Percentiles rank a stretch among this genome's conserved stretches.
These are phyloP conservation scores for Artemisia argyi DNA, from an alignment of 129 eudicot species.

Conservation along the genomic window DNA sequence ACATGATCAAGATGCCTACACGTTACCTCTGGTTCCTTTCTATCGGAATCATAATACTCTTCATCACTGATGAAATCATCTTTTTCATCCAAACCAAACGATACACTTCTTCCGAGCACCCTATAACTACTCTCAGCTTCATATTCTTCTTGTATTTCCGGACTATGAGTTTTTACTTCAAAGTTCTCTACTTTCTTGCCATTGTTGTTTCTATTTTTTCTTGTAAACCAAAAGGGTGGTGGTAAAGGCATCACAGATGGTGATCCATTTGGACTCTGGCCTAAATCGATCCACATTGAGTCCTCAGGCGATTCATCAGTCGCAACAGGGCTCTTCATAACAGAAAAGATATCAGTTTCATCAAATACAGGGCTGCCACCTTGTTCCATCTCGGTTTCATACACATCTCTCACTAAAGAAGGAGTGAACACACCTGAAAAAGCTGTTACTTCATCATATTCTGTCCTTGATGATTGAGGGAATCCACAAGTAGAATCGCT, in stretches of 20 bases:
- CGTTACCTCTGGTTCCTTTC: slow-evolving; percentile 72
- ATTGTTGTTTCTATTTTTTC: slow-evolving; percentile 53
- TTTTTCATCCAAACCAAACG: slow-evolving; percentile 42
- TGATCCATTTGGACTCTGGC: slow-evolving; percentile 77
- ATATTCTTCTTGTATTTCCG: slow-evolving; percentile 69
- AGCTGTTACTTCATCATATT: slow-evolving; percentile 61
- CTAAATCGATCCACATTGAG: slow-evolving; percentile 89
- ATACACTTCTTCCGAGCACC: slow-evolving; percentile 64
- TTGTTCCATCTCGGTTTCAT: slow-evolving; percentile 69
- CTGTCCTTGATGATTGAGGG: slow-evolving; percentile 44
- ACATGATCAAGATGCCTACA: slow-evolving; percentile 91
- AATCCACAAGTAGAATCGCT: slow-evolving; percentile 73
- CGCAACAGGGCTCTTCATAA: slow-evolving; percentile 84
- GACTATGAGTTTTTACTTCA: slow-evolving; percentile 56
- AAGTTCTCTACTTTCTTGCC: slow-evolving; percentile 21
- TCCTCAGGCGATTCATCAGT: slow-evolving; percentile 80
- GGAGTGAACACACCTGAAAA: slow-evolving; percentile 87
- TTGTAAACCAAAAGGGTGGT: slow-evolving; percentile 70
- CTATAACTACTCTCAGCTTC: slow-evolving; percentile 81
- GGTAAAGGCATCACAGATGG: slow-evolving; percentile 56
- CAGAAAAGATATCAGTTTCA: slow-evolving; percentile 64
- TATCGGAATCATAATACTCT: slow-evolving; percentile 56
- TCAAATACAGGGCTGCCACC: slow-evolving; percentile 77
- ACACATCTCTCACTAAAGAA: slow-evolving; percentile 69
- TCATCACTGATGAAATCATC: slow-evolving; percentile 61